Evolutionary conservation across 2,329 filamentous ascomycete genomes (phyloP).

Genomic region (Emericellopsis cladophorae): DNA sequence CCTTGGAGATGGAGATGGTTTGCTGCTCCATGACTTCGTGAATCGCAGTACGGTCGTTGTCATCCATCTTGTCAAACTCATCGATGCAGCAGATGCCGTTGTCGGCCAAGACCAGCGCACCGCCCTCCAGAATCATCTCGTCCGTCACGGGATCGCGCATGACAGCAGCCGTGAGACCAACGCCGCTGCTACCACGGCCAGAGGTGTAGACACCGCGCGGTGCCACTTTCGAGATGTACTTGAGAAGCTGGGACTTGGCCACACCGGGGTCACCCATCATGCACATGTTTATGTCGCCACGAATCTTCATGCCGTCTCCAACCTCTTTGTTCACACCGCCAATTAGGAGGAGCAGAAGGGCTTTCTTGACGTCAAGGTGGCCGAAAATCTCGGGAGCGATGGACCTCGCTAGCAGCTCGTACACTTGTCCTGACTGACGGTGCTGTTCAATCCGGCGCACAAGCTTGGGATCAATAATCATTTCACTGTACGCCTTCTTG

Average conservation of each 20-base stretch:
- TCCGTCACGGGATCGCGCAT: conserved; percentile 77
- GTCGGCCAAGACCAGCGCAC: conserved; percentile 67
- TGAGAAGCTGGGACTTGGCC: conserved; percentile 94
- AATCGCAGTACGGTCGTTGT: conserved; percentile 69
- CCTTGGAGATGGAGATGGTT: conserved; percentile 74
- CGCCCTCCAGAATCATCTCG: conserved; percentile 74
- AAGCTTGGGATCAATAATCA: conserved; percentile 69
- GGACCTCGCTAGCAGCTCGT: conserved; percentile 88
- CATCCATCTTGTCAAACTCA: conserved; percentile 85
- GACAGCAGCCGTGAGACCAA: conserved; percentile 70
- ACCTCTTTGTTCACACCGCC: conserved; percentile 94
- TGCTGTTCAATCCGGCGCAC: conserved; percentile 78
- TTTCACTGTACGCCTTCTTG: conserved; percentile 95
- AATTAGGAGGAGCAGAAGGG: conserved; percentile 85
- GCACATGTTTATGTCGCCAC: conserved; percentile 97
- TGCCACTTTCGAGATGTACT: conserved; percentile 97
- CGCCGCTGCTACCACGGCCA: conserved; percentile 68
- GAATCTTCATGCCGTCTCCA: conserved; percentile 96
- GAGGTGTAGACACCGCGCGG: conserved; percentile 82
- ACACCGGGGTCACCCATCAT: conserved; percentile 99
- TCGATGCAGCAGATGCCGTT: conserved; percentile 81
- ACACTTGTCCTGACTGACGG: conserved; percentile 77
- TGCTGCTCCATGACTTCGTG: conserved; percentile 87
- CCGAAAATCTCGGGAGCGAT: conserved; percentile 97
- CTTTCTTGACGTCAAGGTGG: conserved; percentile 96